Base-by-base conservation (phyloP, 305 asterid species). In the Solanum hybrid region DNA sequence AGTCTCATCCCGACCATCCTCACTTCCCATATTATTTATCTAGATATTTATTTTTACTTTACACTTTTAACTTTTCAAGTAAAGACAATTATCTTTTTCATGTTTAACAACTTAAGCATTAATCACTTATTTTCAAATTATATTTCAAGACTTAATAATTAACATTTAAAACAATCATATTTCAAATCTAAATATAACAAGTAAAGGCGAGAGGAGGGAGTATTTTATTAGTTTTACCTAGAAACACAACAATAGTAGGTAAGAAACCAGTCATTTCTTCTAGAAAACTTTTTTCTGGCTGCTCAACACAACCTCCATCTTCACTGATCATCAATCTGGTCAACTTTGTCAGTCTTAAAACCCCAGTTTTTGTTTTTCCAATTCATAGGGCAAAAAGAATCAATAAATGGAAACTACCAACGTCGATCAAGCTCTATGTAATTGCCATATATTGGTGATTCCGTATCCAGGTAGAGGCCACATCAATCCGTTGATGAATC, bases 381-480 rank as follows among this genome's bases (percentile, higher is more conserved):
- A 9, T 32, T 35, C 45, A 22, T 0, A 32, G 0, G 37, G 7
- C 10, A 38, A 78, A 19, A 19, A 34, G 5, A n/a, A 19, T 34
- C 29, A 10, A 10, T 10, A 78, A 34, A 78, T 78, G 85, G 32
- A 10, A 78, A 78, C 56, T 22, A 24, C 29, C 45, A 12, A 77
- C 4, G 27, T 75, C 6, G 38, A 75, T 75, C 12, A 31, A 15
- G 79, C 12, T 7, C 24, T 75, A 75, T 14, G 13, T 26, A 73
- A 4, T 78, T 86, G 93, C 90, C 95, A 94, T 91, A 93, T 94
- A 90, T 95, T 96, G 79, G 98, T 95, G 24, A 91, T 94, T 4
- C 97, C 99, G 0, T 95, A 94, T 60, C 99, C 99, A 60, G 97
- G 98, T n/a, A 82, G 98, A 26, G 98, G 99, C 89, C 99, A 96